phyloP scores from a whole-genome alignment of 1,284 basidiomycete species.

The Ustilago lituana region DNA sequence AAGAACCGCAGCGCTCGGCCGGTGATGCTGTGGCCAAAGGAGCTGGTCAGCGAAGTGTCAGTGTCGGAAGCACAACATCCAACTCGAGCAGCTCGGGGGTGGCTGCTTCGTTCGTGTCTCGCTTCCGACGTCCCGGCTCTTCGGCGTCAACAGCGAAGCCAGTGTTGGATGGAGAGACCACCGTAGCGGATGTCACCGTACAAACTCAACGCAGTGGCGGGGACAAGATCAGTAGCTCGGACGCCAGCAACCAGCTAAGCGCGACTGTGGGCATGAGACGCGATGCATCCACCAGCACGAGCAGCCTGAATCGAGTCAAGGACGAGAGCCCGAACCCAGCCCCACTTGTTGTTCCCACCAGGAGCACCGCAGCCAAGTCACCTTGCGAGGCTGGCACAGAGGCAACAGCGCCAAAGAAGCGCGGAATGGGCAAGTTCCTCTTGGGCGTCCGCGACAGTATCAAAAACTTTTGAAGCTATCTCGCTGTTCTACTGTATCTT shows the following conservation, averaged over 20 bases:
- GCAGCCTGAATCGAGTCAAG: constrained; percentile 18
- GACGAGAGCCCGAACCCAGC: neutral
- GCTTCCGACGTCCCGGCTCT: constrained; percentile 45
- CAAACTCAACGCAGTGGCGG: neutral
- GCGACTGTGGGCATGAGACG: constrained; percentile 18
- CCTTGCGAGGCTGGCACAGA: neutral
- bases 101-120: constrained; percentile 37
- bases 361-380: constrained; percentile 2
- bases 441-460: constrained; percentile 44
- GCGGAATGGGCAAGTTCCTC: constrained; percentile 46
- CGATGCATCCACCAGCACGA: constrained; percentile 36
- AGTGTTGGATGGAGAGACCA: neutral
- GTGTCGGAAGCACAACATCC: constrained; percentile 19
- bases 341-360: neutral
- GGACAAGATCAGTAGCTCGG: neutral
- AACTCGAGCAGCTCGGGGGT: constrained; percentile 24
- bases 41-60: constrained; percentile 28
- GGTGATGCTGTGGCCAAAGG: constrained; percentile 2
- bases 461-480: constrained; percentile 31
- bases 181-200: neutral
- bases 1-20: neutral
- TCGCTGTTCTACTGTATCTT: neutral
- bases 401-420: constrained; percentile 26
- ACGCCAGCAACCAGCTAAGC: neutral
- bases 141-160: constrained; percentile 27